These are phyloP conservation scores for Trametes maxima DNA, from an alignment of 768 basidiomycete genomes.

Conservation along the genomic window DNA sequence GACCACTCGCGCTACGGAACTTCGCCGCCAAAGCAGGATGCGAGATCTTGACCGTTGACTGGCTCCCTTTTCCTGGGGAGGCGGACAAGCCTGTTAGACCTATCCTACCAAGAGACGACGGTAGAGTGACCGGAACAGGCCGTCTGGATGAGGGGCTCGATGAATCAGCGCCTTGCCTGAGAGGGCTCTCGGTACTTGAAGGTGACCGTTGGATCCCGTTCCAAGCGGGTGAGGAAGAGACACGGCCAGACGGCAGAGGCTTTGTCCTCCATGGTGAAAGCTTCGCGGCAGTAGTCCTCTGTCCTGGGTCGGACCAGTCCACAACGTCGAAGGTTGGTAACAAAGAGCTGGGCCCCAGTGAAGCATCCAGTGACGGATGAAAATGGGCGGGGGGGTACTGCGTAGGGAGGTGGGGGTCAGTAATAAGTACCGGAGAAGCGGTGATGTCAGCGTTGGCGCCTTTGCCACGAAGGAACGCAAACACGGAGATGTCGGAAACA, in stretches of 20 bases:
- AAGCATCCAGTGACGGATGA: conserved; percentile 38
- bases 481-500: conserved; percentile 55
- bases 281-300: conserved; percentile 48
- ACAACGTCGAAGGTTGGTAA: conserved; percentile 60
- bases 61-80: conserved; percentile 4
- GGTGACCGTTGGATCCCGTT: neutral
- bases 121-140: conserved; percentile 5
- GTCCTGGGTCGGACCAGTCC: conserved; percentile 60
- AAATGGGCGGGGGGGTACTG: conserved; percentile 54
- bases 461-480: conserved; percentile 44
- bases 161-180: neutral
- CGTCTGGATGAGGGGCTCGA: conserved; percentile 7
- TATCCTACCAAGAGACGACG: conserved; percentile 22
- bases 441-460: conserved; percentile 26
- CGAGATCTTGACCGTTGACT: neutral
- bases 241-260: conserved; percentile 32
- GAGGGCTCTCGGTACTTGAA: no score
- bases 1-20: conserved; percentile 3
- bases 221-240: conserved; percentile 20
- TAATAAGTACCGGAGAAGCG: conserved; percentile 71
- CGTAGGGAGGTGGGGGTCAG: conserved; percentile 63
- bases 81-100: conserved; percentile 8
- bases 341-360: neutral
- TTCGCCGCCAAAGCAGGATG: conserved; percentile 15
- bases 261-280: conserved; percentile 65